A percentile compares a stretch with the other conserved stretches of the same genome.
Evolutionary conservation across 805 yeast species (phyloP).

Genomic region (Isabelozyma gotoi): DNA sequence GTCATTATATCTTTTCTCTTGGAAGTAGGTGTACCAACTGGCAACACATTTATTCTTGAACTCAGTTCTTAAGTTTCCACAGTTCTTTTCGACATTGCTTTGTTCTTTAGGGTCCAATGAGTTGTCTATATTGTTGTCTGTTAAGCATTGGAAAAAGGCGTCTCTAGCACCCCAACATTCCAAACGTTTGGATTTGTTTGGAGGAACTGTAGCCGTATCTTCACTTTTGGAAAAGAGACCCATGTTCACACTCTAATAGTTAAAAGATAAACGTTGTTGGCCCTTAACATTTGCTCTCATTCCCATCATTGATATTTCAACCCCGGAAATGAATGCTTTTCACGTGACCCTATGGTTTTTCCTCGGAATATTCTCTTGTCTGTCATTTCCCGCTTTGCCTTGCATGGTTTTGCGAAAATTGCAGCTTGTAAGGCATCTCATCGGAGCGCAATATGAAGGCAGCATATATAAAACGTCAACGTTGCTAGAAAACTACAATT

Average conservation of each 20-base stretch:
- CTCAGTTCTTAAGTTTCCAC: slow-evolving; percentile 55
- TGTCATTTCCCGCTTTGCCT: neutral
- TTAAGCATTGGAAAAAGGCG: slow-evolving; percentile 70
- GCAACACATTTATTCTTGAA: slow-evolving; percentile 78
- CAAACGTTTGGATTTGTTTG: slow-evolving; percentile 66
- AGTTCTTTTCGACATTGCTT: slow-evolving; percentile 49
- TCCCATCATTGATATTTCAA: neutral
- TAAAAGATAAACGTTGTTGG: too few relatives aligned
- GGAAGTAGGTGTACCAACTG: slow-evolving; percentile 87
- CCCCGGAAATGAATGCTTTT: neutral
- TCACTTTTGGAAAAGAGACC: slow-evolving; percentile 47
- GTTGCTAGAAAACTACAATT: neutral
- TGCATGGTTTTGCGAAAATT: neutral
- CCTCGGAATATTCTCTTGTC: too few relatives aligned
- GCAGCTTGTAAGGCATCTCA: neutral
- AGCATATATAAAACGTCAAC: neutral
- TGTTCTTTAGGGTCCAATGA: slow-evolving; percentile 58
- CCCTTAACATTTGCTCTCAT: neutral
- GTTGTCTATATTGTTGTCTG: slow-evolving; percentile 62
- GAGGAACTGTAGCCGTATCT: slow-evolving; percentile 39
- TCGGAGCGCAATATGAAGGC: neutral
- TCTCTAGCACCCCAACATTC: slow-evolving; percentile 93
- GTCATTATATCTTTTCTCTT: slow-evolving; percentile 83
- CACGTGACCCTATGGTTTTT: too few relatives aligned
- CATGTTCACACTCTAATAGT: too few relatives aligned